Conservation (phyloP, 129 eudicot genomes). For the Gnaphalium uliginosum region DNA sequence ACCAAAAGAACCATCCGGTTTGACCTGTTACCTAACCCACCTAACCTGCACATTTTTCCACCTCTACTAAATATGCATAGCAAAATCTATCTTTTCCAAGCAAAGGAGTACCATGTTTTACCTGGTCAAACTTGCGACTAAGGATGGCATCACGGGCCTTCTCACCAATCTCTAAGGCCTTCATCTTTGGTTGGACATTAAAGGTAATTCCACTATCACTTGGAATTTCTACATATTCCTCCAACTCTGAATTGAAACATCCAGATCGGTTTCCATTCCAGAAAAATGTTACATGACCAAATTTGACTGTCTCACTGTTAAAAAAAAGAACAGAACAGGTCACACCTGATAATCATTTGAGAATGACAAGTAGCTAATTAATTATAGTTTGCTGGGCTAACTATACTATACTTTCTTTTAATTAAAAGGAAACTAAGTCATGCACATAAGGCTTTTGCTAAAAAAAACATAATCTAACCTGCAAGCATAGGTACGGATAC, state of each 20-base stretch:
- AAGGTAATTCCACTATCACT: conserved; percentile 86
- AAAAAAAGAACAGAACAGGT: not conserved
- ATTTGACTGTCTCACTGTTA: conserved; percentile 82
- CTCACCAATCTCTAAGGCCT: conserved; percentile 86
- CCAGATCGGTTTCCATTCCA: conserved; percentile 99
- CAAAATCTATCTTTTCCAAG: not conserved
- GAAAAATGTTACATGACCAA: conserved; percentile 94
- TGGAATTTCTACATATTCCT: conserved; percentile 88
- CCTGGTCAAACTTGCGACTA: conserved; percentile 85
- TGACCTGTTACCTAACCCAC: not conserved
- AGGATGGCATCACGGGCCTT: conserved; percentile 88
- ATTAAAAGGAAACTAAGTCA: too few species aligned
- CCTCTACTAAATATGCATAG: not conserved
- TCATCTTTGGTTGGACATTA: conserved; percentile 86
- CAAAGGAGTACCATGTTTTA: conserved; percentile 15
- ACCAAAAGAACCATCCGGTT: too few species aligned
- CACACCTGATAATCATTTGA: not conserved
- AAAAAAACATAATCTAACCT: conserved; percentile 43
- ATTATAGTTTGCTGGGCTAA: not conserved
- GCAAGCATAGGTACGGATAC: conserved; percentile 83
- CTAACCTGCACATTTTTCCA: not conserved
- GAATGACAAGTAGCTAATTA: not conserved
- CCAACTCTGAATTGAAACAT: conserved; percentile 67
- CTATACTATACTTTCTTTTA: too few species aligned
- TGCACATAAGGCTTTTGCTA: not conserved